Evolutionary conservation across 1,284 basidiomycete species (phyloP).

Genomic region (Naganishia sp.): DNA sequence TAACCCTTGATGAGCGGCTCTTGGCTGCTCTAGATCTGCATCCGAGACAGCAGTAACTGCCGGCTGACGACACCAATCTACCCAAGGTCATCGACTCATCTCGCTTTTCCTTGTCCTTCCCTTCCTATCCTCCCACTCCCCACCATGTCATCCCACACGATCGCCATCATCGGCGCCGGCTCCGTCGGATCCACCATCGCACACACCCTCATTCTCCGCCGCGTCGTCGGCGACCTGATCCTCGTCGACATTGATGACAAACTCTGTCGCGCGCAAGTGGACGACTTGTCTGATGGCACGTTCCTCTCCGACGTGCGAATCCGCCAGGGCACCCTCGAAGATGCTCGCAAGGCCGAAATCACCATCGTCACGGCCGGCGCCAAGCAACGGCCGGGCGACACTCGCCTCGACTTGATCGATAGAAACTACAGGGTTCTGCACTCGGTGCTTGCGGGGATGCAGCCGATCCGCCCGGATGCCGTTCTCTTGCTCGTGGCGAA

Average conservation of each 20-base stretch:
- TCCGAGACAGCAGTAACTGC: too few species aligned
- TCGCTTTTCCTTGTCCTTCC: too few species aligned
- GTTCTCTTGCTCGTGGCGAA: constrained; percentile 27
- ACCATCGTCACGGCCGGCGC: constrained; percentile 30
- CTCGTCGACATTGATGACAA: constrained; percentile 28
- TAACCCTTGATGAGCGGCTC: too few species aligned
- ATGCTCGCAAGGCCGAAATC: constrained; percentile 22
- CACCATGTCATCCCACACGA: constrained; percentile 27
- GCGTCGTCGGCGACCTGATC: constrained; percentile 29
- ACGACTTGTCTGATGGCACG: constrained; percentile 29
- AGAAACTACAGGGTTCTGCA: constrained; percentile 30
- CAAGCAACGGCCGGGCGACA: constrained; percentile 26
- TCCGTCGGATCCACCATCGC: constrained; percentile 30
- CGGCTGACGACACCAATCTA: neutral
- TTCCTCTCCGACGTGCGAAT: constrained; percentile 25
- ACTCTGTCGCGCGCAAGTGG: constrained; percentile 29
- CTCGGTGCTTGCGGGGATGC: constrained; percentile 28
- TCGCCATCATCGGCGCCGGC: constrained; percentile 31
- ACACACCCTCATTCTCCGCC: constrained; percentile 27
- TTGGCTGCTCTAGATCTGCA: too few species aligned
- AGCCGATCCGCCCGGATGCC: constrained; percentile 16
- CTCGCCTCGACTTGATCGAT: constrained; percentile 26
- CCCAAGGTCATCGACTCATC: neutral
- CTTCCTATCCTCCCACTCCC: neutral
- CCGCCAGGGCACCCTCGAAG: constrained; percentile 22